Evolutionary conservation across 352 stramenopile species (phyloP).

Genomic region (Globisporangium echinulatum): DNA sequence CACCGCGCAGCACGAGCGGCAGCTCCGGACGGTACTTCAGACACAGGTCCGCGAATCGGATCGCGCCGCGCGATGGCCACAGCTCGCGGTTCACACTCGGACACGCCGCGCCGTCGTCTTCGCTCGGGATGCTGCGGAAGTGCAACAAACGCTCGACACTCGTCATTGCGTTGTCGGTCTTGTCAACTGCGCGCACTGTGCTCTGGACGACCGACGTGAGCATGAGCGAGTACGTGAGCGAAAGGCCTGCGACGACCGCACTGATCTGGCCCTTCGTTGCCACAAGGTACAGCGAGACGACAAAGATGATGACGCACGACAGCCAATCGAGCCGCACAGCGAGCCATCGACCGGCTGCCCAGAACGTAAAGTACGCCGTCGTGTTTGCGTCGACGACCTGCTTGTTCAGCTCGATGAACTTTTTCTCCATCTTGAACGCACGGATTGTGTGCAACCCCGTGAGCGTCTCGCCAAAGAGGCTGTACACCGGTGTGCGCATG

Average conservation of each 20-base stretch:
- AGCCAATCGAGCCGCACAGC: slow-evolving; percentile 87
- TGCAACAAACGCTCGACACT: slow-evolving; percentile 30
- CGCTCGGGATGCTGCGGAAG: slow-evolving; percentile 19
- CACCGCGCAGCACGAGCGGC: slow-evolving; percentile 22
- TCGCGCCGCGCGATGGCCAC: slow-evolving; percentile 10
- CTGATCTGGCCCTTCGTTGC: slow-evolving; percentile 31
- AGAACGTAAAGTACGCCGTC: slow-evolving; percentile 42
- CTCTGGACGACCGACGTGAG: too few relatives aligned
- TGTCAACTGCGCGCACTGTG: too few relatives aligned
- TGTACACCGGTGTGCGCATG: too few relatives aligned
- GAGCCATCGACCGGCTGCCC: slow-evolving; percentile 84
- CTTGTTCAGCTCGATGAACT: slow-evolving; percentile 34
- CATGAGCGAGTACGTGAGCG: slow-evolving; percentile 45
- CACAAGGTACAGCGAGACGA: slow-evolving; percentile 85
- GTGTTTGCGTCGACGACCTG: slow-evolving; percentile 34
- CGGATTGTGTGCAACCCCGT: slow-evolving; percentile 82
- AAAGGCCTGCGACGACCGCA: too few relatives aligned
- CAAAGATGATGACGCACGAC: slow-evolving; percentile 80
- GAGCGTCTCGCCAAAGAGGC: slow-evolving; percentile 89
- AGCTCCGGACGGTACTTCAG: slow-evolving; percentile 29
- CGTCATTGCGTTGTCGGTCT: slow-evolving; percentile 36
- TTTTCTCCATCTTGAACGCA: slow-evolving; percentile 23
- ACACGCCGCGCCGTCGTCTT: not conserved
- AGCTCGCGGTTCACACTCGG: slow-evolving; percentile 1
- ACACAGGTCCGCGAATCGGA: slow-evolving; percentile 25